Conservation (phyloP, 352 stramenopile genomes). For the Pythium monospermum region DNA sequence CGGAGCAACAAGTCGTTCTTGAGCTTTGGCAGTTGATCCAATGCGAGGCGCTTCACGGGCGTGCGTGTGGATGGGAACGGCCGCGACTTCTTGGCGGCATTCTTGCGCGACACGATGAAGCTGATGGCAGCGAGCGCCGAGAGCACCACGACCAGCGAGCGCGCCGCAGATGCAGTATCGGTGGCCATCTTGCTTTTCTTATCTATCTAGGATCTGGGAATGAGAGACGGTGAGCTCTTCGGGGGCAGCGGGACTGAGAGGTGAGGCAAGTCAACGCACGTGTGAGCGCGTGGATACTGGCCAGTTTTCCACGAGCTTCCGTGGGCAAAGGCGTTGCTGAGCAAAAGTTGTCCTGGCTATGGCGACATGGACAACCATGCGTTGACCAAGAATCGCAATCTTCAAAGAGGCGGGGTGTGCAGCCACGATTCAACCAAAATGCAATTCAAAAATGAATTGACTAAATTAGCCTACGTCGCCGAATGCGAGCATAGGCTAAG, state of each 20-base stretch:
- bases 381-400: too few relatives aligned
- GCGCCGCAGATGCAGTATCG: conserved; percentile 18
- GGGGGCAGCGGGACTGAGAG: too few relatives aligned
- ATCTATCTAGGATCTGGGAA: conserved; percentile 1
- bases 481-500: too few relatives aligned
- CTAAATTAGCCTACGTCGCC: neutral
- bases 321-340: too few relatives aligned
- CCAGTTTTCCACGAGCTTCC: too few relatives aligned
- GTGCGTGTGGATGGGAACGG: conserved; percentile 67
- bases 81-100: conserved; percentile 30
- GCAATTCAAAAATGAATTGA: conserved; percentile 11
- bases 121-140: conserved; percentile 57
- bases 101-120: conserved; percentile 54
- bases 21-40: conserved; percentile 71
- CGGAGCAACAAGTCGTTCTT: conserved; percentile 90
- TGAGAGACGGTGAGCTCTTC: too few relatives aligned
- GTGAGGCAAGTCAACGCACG: too few relatives aligned
- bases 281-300: too few relatives aligned
- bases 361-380: too few relatives aligned
- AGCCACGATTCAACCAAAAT: too few relatives aligned
- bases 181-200: neutral
- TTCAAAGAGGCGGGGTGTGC: too few relatives aligned
- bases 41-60: conserved; percentile 60
- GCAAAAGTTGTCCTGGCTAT: too few relatives aligned
- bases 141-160: conserved; percentile 25